These are phyloP conservation scores for Thozetella sp. DNA, from an alignment of 495 filamentous ascomycete species.

Conservation along the genomic window DNA sequence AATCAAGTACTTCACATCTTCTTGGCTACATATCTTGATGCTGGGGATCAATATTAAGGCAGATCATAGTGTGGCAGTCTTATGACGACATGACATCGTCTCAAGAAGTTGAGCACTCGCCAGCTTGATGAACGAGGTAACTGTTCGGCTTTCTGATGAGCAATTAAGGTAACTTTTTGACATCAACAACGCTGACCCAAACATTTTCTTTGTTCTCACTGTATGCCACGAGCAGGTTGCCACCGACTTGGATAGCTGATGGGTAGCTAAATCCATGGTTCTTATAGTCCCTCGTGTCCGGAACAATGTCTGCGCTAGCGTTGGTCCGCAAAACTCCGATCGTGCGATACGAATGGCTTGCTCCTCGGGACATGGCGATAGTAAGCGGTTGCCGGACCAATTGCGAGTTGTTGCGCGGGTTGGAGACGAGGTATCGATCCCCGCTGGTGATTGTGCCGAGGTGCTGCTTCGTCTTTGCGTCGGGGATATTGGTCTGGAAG, in stretches of 20 bases:
- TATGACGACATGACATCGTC: no score
- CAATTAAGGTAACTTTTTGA: not conserved
- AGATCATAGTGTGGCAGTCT: no score
- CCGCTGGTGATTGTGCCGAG: not conserved
- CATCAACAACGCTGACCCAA: not conserved
- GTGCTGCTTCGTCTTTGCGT: slow-evolving; percentile 1
- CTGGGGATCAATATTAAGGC: no score
- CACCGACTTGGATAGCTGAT: not conserved
- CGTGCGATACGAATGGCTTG: not conserved
- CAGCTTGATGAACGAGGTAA: no score
- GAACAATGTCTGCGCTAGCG: not conserved
- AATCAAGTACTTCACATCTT: no score
- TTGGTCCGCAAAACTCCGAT: not conserved
- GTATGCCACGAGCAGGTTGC: not conserved
- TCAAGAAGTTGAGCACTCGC: no score
- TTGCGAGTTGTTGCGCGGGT: not conserved
- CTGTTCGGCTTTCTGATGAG: no score
- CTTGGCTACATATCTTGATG: no score
- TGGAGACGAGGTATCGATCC: not conserved
- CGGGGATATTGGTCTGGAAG: slow-evolving; percentile 1
- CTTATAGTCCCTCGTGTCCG: not conserved
- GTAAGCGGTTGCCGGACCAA: not conserved
- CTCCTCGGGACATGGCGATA: not conserved
- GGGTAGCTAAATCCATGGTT: not conserved
- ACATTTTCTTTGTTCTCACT: slow-evolving; percentile 3